Conservation (phyloP, 2,329 filamentous ascomycete genomes). For the Amylocarpus encephaloides region DNA sequence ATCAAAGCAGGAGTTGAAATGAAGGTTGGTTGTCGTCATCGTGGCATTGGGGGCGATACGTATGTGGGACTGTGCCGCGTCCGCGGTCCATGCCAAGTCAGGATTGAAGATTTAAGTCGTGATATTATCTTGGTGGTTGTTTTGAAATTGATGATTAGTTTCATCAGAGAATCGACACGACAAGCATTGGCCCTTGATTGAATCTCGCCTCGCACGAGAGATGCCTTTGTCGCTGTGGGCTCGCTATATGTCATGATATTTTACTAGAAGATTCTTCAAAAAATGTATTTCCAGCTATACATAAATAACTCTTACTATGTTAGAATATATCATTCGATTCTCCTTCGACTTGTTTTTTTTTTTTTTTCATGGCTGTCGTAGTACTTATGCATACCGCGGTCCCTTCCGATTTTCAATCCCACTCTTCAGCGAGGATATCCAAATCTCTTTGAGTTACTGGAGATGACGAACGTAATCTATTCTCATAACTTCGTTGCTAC, state of each 20-base stretch:
- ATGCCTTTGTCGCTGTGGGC: no score
- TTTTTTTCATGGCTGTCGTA: not conserved
- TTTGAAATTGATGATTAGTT: constrained; percentile 9
- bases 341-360: not conserved
- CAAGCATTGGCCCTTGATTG: no score
- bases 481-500: not conserved
- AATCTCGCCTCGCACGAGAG: no score
- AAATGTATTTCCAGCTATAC: no score
- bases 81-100: not conserved
- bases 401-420: not conserved
- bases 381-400: not conserved
- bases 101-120: not conserved
- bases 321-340: not conserved
- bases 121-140: not conserved
- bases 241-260: no score
- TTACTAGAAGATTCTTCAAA: no score
- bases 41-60: not conserved
- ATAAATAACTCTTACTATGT: no score
- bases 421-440: not conserved
- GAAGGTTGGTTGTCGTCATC: constrained; percentile 4
- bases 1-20: constrained; percentile 3
- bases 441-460: not conserved
- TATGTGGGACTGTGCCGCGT: not conserved
- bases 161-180: not conserved
- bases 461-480: not conserved